Evolutionary conservation across 768 basidiomycete genomes (phyloP), one percentile per base, ranked within the genome.

Genomic region (Neoboletus brunneissimus): DNA sequence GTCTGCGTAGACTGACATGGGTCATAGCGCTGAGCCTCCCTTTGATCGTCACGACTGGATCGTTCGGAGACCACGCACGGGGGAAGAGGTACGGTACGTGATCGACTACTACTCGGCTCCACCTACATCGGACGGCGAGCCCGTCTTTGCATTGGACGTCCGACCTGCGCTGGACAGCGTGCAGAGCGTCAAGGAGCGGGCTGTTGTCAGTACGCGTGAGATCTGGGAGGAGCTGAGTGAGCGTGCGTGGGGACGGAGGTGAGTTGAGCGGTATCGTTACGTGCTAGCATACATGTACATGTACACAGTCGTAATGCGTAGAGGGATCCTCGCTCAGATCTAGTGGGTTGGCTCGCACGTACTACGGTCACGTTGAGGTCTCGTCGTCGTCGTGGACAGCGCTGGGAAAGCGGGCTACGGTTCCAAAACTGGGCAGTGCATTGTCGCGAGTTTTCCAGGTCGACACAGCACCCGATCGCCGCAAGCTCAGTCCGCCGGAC

Each of bases 31-130:
- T 41, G 89, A 94, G 67, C 91, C 93, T 5, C 97, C 96, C 1
- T 98, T 99, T 68, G 97, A 99, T 69, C 87, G 97, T 9, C 97
- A 99, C 70, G 97, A 99, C 75, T 99, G 97, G 97, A 75, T 97
- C 51, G 81, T 99, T 52, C 88, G 88, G 31, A 86, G 96, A 50
- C 85, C 87, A 32, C 76, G 77, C 40, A 86, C 88, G 1, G 86
- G 89, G 18, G 83, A 90, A 63, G 89, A 93, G 72, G 87, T 93
- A 50, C 89, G 92, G 68, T 96, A 99, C 73, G 90, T 99, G 46
- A 98, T 99, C 64, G 97, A 99, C 77, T 99, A 99, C 75, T 98
- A 98, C 73, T 90, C 91, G 46, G 94, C 93, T 0, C 92, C 95
- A 1, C 84, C 89, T 3, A 87, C 95, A 53, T 79, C 84, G 9